phyloP scores from a whole-genome alignment of 1,284 basidiomycete genomes.

The Trichosporon ovoides region DNA sequence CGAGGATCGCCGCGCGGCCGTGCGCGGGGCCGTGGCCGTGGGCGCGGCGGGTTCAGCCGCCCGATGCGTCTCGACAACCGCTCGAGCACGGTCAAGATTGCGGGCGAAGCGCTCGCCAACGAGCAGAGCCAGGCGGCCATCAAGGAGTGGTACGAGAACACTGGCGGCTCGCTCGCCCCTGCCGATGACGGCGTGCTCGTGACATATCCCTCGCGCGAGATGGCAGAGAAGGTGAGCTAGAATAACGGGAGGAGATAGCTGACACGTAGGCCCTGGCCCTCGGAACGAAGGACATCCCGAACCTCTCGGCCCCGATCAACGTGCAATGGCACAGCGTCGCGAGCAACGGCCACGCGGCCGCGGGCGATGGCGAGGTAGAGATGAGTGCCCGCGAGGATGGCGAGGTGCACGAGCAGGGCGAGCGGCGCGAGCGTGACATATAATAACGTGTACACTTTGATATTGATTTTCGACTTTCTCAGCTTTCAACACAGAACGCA shows the following conservation, averaged over 20 bases:
- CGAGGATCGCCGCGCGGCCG: conserved; percentile 63
- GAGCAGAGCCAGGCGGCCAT: conserved; percentile 56
- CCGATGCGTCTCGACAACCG: conserved; percentile 84
- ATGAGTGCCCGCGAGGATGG: conserved; percentile 14
- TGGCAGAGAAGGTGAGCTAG: conserved; percentile 44
- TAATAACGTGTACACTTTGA: neutral
- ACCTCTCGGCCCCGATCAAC: conserved; percentile 23
- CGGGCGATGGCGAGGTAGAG: conserved; percentile 14
- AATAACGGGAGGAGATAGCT: too few relatives aligned
- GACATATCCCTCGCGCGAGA: conserved; percentile 38
- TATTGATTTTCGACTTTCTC: neutral
- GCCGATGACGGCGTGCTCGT: conserved; percentile 28
- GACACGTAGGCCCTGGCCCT: conserved; percentile 31
- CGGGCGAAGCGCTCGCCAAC: conserved; percentile 54
- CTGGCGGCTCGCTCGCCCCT: conserved; percentile 37
- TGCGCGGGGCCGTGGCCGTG: conserved; percentile 55
- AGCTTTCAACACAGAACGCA: neutral
- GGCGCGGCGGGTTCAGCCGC: conserved; percentile 52
- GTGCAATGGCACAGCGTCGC: conserved; percentile 30
- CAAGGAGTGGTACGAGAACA: conserved; percentile 75
- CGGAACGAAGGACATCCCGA: conserved; percentile 36
- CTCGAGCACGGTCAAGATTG: conserved; percentile 71
- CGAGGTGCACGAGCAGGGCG: conserved; percentile 4
- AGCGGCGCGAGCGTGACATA: conserved; percentile 14
- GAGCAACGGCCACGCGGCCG: conserved; percentile 5